These are phyloP conservation scores for Komagataella kurtzmanii DNA, from an alignment of 805 yeast species.

Conservation along the genomic window DNA sequence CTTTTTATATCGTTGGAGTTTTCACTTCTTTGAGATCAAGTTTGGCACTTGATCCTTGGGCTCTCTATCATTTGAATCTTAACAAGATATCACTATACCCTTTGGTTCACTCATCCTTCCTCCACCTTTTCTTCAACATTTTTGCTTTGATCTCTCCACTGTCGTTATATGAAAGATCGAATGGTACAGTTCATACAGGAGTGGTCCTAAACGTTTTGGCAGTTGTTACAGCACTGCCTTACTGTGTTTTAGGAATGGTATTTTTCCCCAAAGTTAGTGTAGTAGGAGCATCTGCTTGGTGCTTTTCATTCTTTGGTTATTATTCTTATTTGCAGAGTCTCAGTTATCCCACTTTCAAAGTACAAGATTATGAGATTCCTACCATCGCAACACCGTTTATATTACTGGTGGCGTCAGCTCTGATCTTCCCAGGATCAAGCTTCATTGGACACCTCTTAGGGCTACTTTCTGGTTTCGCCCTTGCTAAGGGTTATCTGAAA, in stretches of 20 bases:
- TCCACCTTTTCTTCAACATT: constrained; percentile 51
- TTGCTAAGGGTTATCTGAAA: constrained; percentile 42
- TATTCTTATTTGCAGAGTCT: constrained; percentile 35
- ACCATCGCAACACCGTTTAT: constrained; percentile 47
- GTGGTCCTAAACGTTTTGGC: constrained; percentile 63
- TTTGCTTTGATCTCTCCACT: constrained; percentile 45
- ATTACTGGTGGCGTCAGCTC: constrained; percentile 30
- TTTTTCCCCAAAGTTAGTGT: constrained; percentile 41
- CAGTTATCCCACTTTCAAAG: constrained; percentile 10
- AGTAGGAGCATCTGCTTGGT: constrained; percentile 65
- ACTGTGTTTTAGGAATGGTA: constrained; percentile 33
- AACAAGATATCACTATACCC: constrained; percentile 52
- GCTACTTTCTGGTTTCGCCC: constrained; percentile 48
- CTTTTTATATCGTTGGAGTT: constrained; percentile 26
- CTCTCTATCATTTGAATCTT: constrained; percentile 32
- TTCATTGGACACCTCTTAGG: constrained; percentile 68
- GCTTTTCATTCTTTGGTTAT: constrained; percentile 53
- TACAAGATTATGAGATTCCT: constrained; percentile 33
- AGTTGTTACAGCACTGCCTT: constrained; percentile 52
- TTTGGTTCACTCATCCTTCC: constrained; percentile 44
- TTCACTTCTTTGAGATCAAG: constrained; percentile 16
- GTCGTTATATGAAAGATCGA: constrained; percentile 49
- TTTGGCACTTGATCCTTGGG: constrained; percentile 41
- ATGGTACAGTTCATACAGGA: constrained; percentile 84
- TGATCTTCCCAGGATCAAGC: constrained; percentile 53